Conservation (phyloP, 1,284 basidiomycete species). For the Ceratobasidium sp. region DNA sequence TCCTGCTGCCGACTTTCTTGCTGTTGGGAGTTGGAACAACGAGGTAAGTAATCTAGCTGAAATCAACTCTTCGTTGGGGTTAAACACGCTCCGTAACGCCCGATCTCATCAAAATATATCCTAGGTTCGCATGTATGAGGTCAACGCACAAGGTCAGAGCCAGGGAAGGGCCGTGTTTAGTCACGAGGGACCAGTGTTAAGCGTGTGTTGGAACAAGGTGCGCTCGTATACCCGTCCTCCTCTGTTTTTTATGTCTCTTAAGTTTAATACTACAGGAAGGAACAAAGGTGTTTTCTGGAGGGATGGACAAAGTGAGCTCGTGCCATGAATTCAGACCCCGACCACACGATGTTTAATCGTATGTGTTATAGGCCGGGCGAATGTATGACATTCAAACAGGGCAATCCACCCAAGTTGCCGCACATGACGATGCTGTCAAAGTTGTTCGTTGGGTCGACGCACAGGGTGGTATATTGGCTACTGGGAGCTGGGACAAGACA, state of each 20-base stretch:
- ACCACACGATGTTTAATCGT: no score
- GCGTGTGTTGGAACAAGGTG: conserved; percentile 81
- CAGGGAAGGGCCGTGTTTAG: conserved; percentile 83
- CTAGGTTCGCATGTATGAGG: conserved; percentile 63
- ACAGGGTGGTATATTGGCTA: conserved; percentile 73
- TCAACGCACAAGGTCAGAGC: conserved; percentile 57
- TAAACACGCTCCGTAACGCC: neutral
- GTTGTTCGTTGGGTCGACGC: conserved; percentile 78
- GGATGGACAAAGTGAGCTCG: conserved; percentile 70
- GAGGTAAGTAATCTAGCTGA: conserved; percentile 63
- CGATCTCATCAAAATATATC: neutral
- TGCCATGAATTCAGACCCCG: neutral
- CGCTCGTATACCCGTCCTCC: conserved; percentile 42
- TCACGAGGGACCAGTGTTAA: conserved; percentile 84
- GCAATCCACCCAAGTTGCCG: conserved; percentile 75
- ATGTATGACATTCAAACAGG: conserved; percentile 84
- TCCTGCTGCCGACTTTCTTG: conserved; percentile 71
- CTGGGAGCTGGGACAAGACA: conserved; percentile 92
- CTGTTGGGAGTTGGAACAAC: conserved; percentile 81
- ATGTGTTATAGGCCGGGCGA: conserved; percentile 58
- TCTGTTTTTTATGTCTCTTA: no score
- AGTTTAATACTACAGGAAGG: no score
- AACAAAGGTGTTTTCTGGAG: conserved; percentile 82
- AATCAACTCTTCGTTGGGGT: neutral
- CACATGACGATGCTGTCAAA: conserved; percentile 84